phyloP scores from a whole-genome alignment of 306 rosid genomes.

The Datisca glomerata region DNA sequence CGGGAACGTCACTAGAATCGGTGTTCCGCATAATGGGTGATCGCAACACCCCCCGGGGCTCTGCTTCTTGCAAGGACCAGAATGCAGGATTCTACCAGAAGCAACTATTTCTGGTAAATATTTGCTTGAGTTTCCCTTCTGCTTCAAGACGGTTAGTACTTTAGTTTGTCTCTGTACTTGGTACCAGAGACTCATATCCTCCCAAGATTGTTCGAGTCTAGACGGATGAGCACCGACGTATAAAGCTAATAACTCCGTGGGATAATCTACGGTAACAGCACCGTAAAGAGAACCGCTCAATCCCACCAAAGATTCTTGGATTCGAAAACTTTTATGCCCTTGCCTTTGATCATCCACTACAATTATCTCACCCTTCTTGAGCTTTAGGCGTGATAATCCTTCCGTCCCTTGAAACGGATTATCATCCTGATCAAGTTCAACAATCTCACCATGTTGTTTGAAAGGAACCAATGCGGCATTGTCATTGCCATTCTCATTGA shows the following conservation, averaged over 20 bases:
- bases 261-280: conserved; percentile 78
- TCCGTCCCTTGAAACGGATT: not conserved
- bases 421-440: conserved; percentile 78
- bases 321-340: conserved; percentile 72
- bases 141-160: conserved; percentile 81
- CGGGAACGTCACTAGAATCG: conserved; percentile 82
- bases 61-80: conserved; percentile 80
- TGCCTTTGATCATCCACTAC: conserved; percentile 67
- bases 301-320: conserved; percentile 44
- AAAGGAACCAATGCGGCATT: conserved; percentile 47
- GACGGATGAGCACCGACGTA: conserved; percentile 86
- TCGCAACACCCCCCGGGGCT: conserved; percentile 83
- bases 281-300: conserved; percentile 49
- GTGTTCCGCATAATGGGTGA: conserved; percentile 99
- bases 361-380: not conserved
- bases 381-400: not conserved
- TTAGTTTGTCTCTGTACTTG: conserved; percentile 98
- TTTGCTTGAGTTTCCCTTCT: conserved; percentile 73
- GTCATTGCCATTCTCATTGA: conserved; percentile 62
- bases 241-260: conserved; percentile 55
- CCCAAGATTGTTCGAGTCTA: conserved; percentile 96
- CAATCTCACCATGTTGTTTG: conserved; percentile 73
- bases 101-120: conserved; percentile 76
- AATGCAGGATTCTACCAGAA: conserved; percentile 91
- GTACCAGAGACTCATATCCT: conserved; percentile 94